Conservation (phyloP, 2,329 filamentous ascomycete species). For the Alternaria longipes region DNA sequence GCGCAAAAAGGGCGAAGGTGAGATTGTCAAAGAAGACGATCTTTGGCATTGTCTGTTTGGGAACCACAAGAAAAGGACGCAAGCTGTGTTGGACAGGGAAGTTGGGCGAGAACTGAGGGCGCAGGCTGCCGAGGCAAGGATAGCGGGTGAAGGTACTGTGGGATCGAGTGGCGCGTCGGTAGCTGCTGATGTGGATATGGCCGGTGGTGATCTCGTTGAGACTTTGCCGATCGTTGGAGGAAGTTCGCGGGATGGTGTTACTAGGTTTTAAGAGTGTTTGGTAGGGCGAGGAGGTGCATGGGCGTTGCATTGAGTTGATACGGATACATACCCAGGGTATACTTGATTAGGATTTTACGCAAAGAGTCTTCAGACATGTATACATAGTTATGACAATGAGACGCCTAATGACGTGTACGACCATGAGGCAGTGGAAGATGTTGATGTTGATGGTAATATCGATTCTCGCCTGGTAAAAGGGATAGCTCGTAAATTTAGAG, state of each 20-base stretch:
- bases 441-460: not conserved
- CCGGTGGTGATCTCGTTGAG: not conserved
- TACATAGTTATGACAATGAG: not conserved
- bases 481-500: not conserved
- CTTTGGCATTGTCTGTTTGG: conserved; percentile 92
- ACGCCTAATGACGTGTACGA: not conserved
- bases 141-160: not conserved
- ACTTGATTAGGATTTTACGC: not conserved
- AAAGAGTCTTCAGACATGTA: not conserved
- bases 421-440: not conserved
- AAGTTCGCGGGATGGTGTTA: not conserved
- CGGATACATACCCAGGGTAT: not conserved
- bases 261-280: not conserved
- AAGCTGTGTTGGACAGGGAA: conserved; percentile 53
- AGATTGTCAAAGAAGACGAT: conserved; percentile 80
- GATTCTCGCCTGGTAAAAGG: not conserved
- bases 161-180: not conserved
- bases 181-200: not conserved
- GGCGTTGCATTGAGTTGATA: not conserved
- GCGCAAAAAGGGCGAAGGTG: conserved; percentile 75
- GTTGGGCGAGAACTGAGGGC: conserved; percentile 62
- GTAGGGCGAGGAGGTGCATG: not conserved
- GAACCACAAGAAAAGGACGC: conserved; percentile 53
- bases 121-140: conserved; percentile 61
- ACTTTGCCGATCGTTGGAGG: not conserved